Evolutionary conservation across 2,329 filamentous ascomycete genomes (phyloP).

Genomic region (Teratosphaeria pseudoeucalypti): DNA sequence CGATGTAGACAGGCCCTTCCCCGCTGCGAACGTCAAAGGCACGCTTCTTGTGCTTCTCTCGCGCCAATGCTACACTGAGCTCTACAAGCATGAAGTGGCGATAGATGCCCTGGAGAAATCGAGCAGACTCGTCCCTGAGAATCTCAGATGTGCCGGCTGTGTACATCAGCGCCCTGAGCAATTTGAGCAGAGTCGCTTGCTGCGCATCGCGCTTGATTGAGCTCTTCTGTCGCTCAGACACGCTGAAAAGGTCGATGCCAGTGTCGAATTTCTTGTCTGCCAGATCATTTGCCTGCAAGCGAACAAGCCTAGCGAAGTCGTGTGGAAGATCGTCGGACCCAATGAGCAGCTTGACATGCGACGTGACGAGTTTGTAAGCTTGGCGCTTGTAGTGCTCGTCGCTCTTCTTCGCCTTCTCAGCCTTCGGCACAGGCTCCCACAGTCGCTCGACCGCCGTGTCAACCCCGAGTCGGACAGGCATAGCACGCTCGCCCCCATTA

Average conservation of each 20-base stretch:
- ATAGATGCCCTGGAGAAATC: constrained; percentile 70
- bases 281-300: constrained; percentile 82
- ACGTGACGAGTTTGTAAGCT: constrained; percentile 74
- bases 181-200: constrained; percentile 69
- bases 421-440: constrained; percentile 60
- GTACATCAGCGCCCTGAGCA: constrained; percentile 82
- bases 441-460: constrained; percentile 83
- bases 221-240: constrained; percentile 69
- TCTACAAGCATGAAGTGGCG: constrained; percentile 87
- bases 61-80: constrained; percentile 72
- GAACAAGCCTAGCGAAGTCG: constrained; percentile 72
- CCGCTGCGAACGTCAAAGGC: constrained; percentile 77
- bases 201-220: constrained; percentile 79
- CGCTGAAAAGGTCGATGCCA: constrained; percentile 60
- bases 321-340: constrained; percentile 82
- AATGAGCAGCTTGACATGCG: constrained; percentile 82
- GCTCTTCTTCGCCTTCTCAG: constrained; percentile 49
- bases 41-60: constrained; percentile 63
- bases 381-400: constrained; percentile 90
- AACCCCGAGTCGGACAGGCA: constrained; percentile 76
- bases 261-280: constrained; percentile 60
- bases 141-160: constrained; percentile 67
- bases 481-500: constrained; percentile 57
- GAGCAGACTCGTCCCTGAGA: constrained; percentile 63
- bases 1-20: constrained; percentile 77